Evolutionary conservation across 306 rosid genomes (phyloP), one percentile per base, ranked within the genome.

Genomic region (Echinosophora koreensis): DNA sequence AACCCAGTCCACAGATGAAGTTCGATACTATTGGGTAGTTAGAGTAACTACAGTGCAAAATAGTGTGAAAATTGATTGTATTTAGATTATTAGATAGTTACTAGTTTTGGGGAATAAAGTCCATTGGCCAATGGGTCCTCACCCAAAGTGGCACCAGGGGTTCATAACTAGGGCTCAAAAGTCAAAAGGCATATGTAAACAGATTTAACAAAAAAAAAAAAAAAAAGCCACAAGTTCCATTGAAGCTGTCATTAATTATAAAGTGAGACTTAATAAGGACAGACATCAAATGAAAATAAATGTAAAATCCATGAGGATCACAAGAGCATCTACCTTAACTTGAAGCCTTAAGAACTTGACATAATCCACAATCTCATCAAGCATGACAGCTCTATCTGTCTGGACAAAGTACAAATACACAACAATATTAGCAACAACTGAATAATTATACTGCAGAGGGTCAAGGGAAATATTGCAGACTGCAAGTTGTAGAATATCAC

Each of bases 361-460:
- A 56, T 94, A 94, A 86, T 94, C 98, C 83, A 91, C 95, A 57
- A 94, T 94, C 81, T 94, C 98, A 67, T 94, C 98, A 6, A 94
- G 93, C 98, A 94, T 94, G 38, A 94, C 98, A 80, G 98, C 98
- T 87, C 94, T 89, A 83, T 94, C 97, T 12, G 96, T 88, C 98
- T 94, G 86, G 79, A 59, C 38, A 46, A 71, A 66, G 68, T 30
- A 78, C 37, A 78, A 39, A 79, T 34, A 39, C 57, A 55, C 60
- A 83, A 78, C 3, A 73, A 61, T 39, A 69, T 82, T 49, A 84
- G 82, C 70, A 74, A 14, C 38, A 61, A 22, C 38, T 71, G 55
- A 75, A 58, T n/a, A 75, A 49, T 60, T 41, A 81, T 66, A 22
- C 34, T 8, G 44, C 38, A 49, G 64, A 59, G 49, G 73, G 6